Evolutionary conservation across 768 basidiomycete species (phyloP).

Genomic region (Termitomyces sp.): DNA sequence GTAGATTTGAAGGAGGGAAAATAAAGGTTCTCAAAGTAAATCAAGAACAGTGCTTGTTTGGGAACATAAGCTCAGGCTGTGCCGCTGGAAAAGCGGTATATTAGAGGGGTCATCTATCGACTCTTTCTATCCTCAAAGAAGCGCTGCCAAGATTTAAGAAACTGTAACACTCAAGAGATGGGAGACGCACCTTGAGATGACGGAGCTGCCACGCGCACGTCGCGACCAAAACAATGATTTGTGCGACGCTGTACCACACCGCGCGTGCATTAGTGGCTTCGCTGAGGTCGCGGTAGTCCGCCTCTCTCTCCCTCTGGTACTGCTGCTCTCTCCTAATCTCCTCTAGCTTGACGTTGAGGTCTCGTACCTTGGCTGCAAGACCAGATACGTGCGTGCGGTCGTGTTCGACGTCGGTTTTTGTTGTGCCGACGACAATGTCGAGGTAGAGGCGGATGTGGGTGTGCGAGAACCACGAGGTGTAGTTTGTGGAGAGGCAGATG

Average conservation of each 20-base stretch:
- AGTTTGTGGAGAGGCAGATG: constrained; percentile 93
- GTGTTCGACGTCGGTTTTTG: constrained; percentile 83
- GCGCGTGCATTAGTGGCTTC: constrained; percentile 90
- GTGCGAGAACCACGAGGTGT: constrained; percentile 82
- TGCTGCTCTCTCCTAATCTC: constrained; percentile 95
- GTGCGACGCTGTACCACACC: constrained; percentile 90
- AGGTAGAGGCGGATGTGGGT: constrained; percentile 94
- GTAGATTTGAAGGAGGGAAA: too few relatives aligned
- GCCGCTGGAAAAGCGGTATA: background rate
- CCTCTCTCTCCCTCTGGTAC: constrained; percentile 95
- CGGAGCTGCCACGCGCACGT: constrained; percentile 94
- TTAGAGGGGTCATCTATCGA: background rate
- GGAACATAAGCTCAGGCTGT: too few relatives aligned
- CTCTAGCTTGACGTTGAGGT: constrained; percentile 90
- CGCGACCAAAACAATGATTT: constrained; percentile 79
- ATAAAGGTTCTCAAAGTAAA: too few relatives aligned
- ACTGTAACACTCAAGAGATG: background rate
- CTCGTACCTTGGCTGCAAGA: constrained; percentile 79
- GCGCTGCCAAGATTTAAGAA: constrained; percentile 39
- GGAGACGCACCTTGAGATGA: constrained; percentile 71
- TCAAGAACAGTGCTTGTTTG: too few relatives aligned
- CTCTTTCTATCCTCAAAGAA: constrained; percentile 71
- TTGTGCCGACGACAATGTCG: constrained; percentile 88
- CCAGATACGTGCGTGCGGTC: constrained; percentile 85
- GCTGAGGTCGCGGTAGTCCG: constrained; percentile 84